These are phyloP conservation scores for Naematelia aurantialba DNA, from an alignment of 768 basidiomycete species.

Conservation along the genomic window DNA sequence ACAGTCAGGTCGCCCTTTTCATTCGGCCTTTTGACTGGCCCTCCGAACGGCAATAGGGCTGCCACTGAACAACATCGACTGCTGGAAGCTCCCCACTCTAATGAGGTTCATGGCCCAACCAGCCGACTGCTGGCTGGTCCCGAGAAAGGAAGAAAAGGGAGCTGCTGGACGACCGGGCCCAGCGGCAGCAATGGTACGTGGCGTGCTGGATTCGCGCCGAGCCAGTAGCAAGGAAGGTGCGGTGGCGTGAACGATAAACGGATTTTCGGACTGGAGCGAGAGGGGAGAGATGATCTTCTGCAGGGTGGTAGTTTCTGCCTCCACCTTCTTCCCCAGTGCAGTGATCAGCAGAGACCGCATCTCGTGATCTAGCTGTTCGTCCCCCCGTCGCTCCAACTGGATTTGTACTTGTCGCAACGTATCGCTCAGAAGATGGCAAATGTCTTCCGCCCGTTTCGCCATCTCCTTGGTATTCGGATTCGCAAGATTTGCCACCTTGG, in stretches of 20 bases:
- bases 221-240: neutral
- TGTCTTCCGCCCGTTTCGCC: neutral
- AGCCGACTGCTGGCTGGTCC: neutral
- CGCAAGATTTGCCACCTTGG: neutral
- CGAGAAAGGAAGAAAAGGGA: neutral
- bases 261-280: slow-evolving; percentile 10
- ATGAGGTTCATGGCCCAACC: slow-evolving; percentile 29
- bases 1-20: too few relatives aligned
- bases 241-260: slow-evolving; percentile 30
- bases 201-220: neutral
- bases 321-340: slow-evolving; percentile 28
- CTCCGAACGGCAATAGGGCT: slow-evolving; percentile 31
- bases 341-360: slow-evolving; percentile 26
- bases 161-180: neutral
- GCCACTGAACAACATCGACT: slow-evolving; percentile 29
- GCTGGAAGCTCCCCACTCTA: slow-evolving; percentile 33
- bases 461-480: neutral
- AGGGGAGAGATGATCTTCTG: neutral
- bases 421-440: slow-evolving; percentile 1
- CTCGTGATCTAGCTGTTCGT: slow-evolving; percentile 17
- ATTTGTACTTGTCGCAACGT: neutral
- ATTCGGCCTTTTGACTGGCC: too few relatives aligned
- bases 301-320: slow-evolving; percentile 11
- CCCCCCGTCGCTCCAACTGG: neutral
- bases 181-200: neutral